A percentile compares a stretch with the other conserved stretches of the same genome.
These are phyloP conservation scores for Tylopilus rubrobrunneus DNA, from an alignment of 768 basidiomycete species.

Conservation along the genomic window DNA sequence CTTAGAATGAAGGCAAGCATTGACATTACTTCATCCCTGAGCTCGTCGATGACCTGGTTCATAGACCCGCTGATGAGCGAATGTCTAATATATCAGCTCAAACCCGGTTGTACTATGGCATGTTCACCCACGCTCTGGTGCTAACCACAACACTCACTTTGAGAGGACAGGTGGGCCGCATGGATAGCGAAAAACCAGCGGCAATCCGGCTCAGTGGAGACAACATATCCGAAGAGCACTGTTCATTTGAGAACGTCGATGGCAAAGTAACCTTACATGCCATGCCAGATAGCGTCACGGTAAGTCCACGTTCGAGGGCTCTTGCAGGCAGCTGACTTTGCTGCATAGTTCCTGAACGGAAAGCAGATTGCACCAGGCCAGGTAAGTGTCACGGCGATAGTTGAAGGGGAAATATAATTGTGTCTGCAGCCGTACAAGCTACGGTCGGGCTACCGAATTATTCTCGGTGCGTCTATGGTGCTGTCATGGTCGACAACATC, in stretches of 20 bases:
- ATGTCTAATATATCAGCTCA: conserved; percentile 90
- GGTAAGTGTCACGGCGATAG: conserved; percentile 40
- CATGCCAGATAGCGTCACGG: conserved; percentile 78
- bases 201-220: conserved; percentile 91
- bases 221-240: conserved; percentile 90
- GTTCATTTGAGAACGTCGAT: conserved; percentile 82
- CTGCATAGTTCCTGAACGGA: conserved; percentile 83
- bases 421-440: conserved; percentile 66
- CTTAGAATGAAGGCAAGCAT: conserved; percentile 66
- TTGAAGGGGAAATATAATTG: conserved; percentile 6
- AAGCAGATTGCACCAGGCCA: conserved; percentile 76
- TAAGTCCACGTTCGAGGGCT: conserved; percentile 34
- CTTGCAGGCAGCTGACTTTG: conserved; percentile 11
- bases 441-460: conserved; percentile 92
- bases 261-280: conserved; percentile 82
- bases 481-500: neutral
- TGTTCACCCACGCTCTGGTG: conserved; percentile 20
- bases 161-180: conserved; percentile 66
- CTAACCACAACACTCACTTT: conserved; percentile 11
- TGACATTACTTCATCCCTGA: neutral
- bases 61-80: conserved; percentile 95
- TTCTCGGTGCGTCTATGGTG: conserved; percentile 61
- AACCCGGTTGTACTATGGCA: conserved; percentile 76
- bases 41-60: conserved; percentile 9
- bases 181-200: conserved; percentile 76